phyloP scores from a whole-genome alignment of 2,329 filamentous ascomycete species.

The Colletotrichum tropicicola region DNA sequence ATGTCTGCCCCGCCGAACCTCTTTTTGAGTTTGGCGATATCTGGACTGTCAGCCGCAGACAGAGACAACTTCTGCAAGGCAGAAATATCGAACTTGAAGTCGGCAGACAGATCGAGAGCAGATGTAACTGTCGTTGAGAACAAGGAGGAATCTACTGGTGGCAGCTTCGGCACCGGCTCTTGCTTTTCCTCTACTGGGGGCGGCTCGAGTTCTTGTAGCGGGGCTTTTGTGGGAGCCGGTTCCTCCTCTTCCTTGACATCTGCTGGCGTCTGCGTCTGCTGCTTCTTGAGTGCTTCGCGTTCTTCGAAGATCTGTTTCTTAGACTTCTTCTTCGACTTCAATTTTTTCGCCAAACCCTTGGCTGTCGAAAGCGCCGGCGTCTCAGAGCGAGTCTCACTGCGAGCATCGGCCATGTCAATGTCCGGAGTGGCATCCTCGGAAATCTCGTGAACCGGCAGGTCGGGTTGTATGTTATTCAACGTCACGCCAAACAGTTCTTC shows the following conservation, averaged over 20 bases:
- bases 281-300: constrained; percentile 66
- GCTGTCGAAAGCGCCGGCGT: constrained; percentile 52
- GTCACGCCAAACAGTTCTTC: constrained; percentile 79
- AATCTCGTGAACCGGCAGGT: constrained; percentile 55
- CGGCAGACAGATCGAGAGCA: constrained; percentile 55
- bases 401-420: constrained; percentile 54
- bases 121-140: constrained; percentile 59
- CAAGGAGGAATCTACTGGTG: constrained; percentile 50
- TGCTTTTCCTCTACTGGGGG: constrained; percentile 44
- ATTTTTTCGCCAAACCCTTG: constrained; percentile 66
- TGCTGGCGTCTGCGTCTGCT: constrained; percentile 56
- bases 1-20: constrained; percentile 55
- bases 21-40: constrained; percentile 57
- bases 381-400: constrained; percentile 54
- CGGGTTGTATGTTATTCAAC: constrained; percentile 60
- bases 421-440: constrained; percentile 61
- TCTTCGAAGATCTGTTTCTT: constrained; percentile 82
- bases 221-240: constrained; percentile 37
- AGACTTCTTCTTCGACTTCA: constrained; percentile 76
- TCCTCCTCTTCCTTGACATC: constrained; percentile 31
- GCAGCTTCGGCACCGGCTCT: constrained; percentile 38
- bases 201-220: constrained; percentile 43
- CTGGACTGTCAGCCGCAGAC: constrained; percentile 55
- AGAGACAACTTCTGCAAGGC: constrained; percentile 55
- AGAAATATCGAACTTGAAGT: constrained; percentile 55